Conservation (phyloP, 345 rosid species). For the Fremontodendron californicum region DNA sequence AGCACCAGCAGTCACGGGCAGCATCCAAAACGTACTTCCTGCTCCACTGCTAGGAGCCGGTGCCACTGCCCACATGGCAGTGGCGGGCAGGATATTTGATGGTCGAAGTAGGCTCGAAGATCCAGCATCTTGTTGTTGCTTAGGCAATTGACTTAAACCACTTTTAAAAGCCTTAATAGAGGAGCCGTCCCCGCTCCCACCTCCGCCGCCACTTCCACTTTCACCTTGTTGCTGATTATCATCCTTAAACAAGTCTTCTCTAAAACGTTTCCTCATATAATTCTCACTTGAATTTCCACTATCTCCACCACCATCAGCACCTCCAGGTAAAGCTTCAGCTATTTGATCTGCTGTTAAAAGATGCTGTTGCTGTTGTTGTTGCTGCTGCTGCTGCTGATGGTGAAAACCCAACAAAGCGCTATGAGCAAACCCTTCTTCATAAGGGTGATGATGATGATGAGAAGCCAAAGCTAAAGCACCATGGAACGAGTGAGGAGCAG, state of each 20-base stretch:
- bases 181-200: conserved; percentile 26
- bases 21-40: conserved; percentile 70
- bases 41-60: conserved; percentile 43
- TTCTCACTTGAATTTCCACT: conserved; percentile 39
- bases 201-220: conserved; percentile 25
- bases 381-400: conserved; percentile 44
- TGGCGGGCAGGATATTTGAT: conserved; percentile 34
- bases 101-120: conserved; percentile 28
- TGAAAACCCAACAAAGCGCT: conserved; percentile 52
- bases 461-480: conserved; percentile 49
- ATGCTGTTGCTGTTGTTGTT: conserved; percentile 36
- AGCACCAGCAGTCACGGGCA: conserved; percentile 38
- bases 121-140: conserved; percentile 20
- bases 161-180: conserved; percentile 34
- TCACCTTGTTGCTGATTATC: conserved; percentile 40
- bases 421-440: conserved; percentile 55
- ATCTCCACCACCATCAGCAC: conserved; percentile 24
- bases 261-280: conserved; percentile 53
- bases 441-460: conserved; percentile 39
- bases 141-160: conserved; percentile 22
- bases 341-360: conserved; percentile 50
- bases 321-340: conserved; percentile 40
- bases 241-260: conserved; percentile 66
- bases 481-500: conserved; percentile 57
- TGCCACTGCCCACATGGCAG: conserved; percentile 77